These are phyloP conservation scores for Apiospora malaysiana DNA, from an alignment of 2,329 filamentous ascomycete genomes.

Conservation along the genomic window DNA sequence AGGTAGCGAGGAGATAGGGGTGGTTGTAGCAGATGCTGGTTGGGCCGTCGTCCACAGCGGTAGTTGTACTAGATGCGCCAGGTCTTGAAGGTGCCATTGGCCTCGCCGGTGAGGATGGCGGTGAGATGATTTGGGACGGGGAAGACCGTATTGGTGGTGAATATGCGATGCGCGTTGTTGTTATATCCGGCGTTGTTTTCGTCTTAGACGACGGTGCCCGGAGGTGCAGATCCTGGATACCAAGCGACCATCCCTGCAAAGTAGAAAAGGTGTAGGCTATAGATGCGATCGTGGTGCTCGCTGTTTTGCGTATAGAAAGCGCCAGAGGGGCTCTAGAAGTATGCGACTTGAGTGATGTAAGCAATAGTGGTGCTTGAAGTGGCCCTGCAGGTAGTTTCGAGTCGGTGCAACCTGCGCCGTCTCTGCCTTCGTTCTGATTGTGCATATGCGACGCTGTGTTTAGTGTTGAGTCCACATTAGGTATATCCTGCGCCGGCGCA, in stretches of 20 bases:
- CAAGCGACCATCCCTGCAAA: slow-evolving; percentile 83
- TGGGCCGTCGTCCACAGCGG: slow-evolving; percentile 49
- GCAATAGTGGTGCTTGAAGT: slow-evolving; percentile 57
- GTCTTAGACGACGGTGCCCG: slow-evolving; percentile 37
- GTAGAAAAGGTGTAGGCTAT: slow-evolving; percentile 87
- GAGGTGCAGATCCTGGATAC: slow-evolving; percentile 87
- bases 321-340: slow-evolving; percentile 80
- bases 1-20: slow-evolving; percentile 83
- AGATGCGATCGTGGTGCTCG: slow-evolving; percentile 73
- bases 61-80: slow-evolving; percentile 23
- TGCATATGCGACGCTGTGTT: background rate
- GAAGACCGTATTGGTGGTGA: slow-evolving; percentile 40
- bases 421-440: background rate
- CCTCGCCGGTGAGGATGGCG: slow-evolving; percentile 36
- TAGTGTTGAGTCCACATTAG: background rate
- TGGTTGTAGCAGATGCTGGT: slow-evolving; percentile 74
- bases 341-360: slow-evolving; percentile 82
- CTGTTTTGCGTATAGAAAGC: slow-evolving; percentile 76
- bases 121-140: slow-evolving; percentile 27
- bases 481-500: background rate
- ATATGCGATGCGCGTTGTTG: slow-evolving; percentile 48
- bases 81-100: slow-evolving; percentile 19
- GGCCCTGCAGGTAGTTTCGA: background rate
- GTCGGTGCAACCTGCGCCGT: background rate
- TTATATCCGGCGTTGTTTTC: slow-evolving; percentile 40